Evolutionary conservation across 2,329 filamentous ascomycete species (phyloP), one percentile per base, ranked within the genome.

Genomic region (Knoxdaviesia capensis): DNA sequence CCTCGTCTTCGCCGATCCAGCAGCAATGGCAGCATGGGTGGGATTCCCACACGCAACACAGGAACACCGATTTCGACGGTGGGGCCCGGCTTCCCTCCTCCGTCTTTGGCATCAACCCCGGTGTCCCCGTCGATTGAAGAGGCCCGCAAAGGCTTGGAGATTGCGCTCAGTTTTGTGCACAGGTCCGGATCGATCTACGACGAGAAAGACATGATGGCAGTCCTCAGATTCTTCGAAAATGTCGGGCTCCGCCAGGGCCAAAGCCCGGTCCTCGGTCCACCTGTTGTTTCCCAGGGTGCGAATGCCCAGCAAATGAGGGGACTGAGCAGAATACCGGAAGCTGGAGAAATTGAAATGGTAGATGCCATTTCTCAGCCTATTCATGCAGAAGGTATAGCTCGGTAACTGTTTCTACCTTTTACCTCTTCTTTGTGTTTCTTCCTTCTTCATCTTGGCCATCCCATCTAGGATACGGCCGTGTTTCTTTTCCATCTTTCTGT

Each of bases 161-260:
- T 42, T 7, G 44, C 44, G 3, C 31, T 48, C 7, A 44, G 31
- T n/a, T 48, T 41, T 30, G 46, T 47, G 8, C 42, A 45, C 30
- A 43, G 40, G 38, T 46, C 37, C 3, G 43, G 35, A n/a, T 36
- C 39, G 8, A 34, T 32, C 6, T 44, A 44, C 33, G 42, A 46
- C 8, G 44, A 45, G 32, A 41, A 37, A 4, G 45, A 47, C 29
- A 8, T 48, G 32, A 42, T 45, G 40, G 40, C 41, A 5, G 47
- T 47, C n/a, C 36, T 45, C 10, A 39, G 46, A 3, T 48, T 48
- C 38, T 48, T 48, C 32, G 44, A 46, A n/a, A 39, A 29, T 9
- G 41, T 42, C 5, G 47, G 47, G 7, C 32, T 45, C 8, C 39
- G 41, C 5, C 42, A 44, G 30, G 7, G 31, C 36, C 30, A 41